Evolutionary conservation across 164 flowering plant genomes (phyloP), one percentile per base, ranked within the genome.

Genomic region (Vitis labrusca): DNA sequence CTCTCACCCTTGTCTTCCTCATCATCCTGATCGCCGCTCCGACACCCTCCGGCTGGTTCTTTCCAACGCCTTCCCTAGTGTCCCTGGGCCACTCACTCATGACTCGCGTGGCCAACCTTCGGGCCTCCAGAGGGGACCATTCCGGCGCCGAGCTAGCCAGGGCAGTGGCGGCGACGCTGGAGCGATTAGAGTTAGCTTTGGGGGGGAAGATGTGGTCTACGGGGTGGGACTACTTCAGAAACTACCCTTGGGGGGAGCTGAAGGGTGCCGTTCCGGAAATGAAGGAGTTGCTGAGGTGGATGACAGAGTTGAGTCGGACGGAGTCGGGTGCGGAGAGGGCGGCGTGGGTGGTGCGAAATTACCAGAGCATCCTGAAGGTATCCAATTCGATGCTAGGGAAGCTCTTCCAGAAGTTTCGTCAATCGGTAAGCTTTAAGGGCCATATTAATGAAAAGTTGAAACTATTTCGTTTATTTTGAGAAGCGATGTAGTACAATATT

Each of bases 31-130:
- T 61, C 54, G 48, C 63, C 61, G 7, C 66, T 2, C 69, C 78
- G 0, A 64, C 29, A 3, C 68, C 73, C 14, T 62, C 78, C 13
- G 59, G 23, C 19, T 74, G 83, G 52, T 11, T 65, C 73, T 70
- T 72, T 63, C 55, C 37, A 74, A 50, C 68, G 32, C 68, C 73
- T n/a, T 77, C 76, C 63, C 64, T 82, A 47, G 1, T 79, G 64
- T 85, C 91, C n/a, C 81, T 85, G 68, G 44, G 85, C 57, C 91
- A 84, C 72, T 83, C 92, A 12, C 89, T 90, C 73, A 63, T 75
- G 74, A 60, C 76, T 54, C 88, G 92, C 77, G 89, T 90, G 48
- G 80, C 91, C 70, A 83, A 74, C 70, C 83, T 84, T 14, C 88
- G 95, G 15, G 78, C 75, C 16, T 57, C 83, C 5, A 80, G 91